Percentiles rank a stretch among this genome's conserved stretches.
Conservation (phyloP, 768 basidiomycete species). For the Auricularia sp. region DNA sequence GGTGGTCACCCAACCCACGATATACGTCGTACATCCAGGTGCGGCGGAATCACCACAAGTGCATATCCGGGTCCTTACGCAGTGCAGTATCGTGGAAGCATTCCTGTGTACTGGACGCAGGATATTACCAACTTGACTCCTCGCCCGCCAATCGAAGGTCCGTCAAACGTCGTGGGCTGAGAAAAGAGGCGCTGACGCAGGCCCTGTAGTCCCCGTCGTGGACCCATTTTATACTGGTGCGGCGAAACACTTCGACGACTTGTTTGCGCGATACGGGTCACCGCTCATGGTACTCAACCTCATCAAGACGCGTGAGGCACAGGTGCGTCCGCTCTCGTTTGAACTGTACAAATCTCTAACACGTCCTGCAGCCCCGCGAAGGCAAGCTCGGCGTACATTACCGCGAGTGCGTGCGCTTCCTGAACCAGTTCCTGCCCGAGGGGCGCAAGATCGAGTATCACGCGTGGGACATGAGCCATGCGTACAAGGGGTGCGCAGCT, state of each 20-base stretch:
- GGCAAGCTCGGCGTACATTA: slow-evolving; percentile 86
- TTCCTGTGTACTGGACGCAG: slow-evolving; percentile 95
- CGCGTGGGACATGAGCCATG: slow-evolving; percentile 93
- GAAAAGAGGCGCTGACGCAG: neutral
- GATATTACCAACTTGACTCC: slow-evolving; percentile 85
- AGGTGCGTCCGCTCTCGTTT: slow-evolving; percentile 13
- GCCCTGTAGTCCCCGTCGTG: slow-evolving; percentile 65
- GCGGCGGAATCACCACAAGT: slow-evolving; percentile 4
- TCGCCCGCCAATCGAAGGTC: slow-evolving; percentile 92
- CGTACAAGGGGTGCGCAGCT: slow-evolving; percentile 75
- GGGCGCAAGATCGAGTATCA: slow-evolving; percentile 84
- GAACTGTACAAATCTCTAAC: slow-evolving; percentile 4
- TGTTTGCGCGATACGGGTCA: slow-evolving; percentile 81
- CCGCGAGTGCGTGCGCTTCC: slow-evolving; percentile 80
- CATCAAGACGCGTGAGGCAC: slow-evolving; percentile 75
- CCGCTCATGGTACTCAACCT: slow-evolving; percentile 89
- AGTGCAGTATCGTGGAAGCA: slow-evolving; percentile 81
- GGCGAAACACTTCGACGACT: slow-evolving; percentile 83
- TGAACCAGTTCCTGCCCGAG: slow-evolving; percentile 89
- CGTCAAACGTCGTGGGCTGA: slow-evolving; percentile 17
- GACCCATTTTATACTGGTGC: slow-evolving; percentile 95
- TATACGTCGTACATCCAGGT: slow-evolving; percentile 95
- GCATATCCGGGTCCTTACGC: neutral
- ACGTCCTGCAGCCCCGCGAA: slow-evolving; percentile 57
- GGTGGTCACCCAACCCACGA: slow-evolving; percentile 59